Percentiles rank a stretch among this genome's conserved stretches.
phyloP scores from a whole-genome alignment of 2,329 filamentous ascomycete species.

The Bipolaris cookei region DNA sequence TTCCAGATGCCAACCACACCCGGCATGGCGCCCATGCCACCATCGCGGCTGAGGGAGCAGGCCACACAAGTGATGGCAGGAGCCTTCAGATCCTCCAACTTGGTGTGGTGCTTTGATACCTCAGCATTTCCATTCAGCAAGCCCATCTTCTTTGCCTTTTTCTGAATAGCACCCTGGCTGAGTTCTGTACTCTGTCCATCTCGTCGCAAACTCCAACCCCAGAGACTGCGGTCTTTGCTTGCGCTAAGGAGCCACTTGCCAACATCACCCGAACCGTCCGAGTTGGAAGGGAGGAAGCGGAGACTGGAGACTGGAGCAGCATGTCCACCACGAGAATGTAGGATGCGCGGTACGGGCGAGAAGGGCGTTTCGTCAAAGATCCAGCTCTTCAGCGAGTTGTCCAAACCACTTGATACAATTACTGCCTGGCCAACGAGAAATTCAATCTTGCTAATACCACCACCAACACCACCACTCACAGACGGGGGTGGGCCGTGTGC shows the following conservation, averaged over 20 bases:
- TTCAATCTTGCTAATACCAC: constrained; percentile 85
- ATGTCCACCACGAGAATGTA: constrained; percentile 88
- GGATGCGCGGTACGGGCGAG: constrained; percentile 79
- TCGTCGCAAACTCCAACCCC: constrained; percentile 93
- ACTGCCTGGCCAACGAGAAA: constrained; percentile 90
- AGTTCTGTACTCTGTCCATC: constrained; percentile 94
- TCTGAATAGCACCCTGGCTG: constrained; percentile 86
- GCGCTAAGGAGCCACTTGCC: constrained; percentile 96
- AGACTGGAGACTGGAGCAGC: constrained; percentile 83
- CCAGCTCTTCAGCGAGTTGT: constrained; percentile 95
- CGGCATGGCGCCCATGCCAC: constrained; percentile 84
- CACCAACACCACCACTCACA: constrained; percentile 61
- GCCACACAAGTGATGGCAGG: constrained; percentile 91
- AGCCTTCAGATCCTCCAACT: constrained; percentile 78
- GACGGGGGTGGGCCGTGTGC: constrained; percentile 81
- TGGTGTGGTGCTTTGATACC: constrained; percentile 66
- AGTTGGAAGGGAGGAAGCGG: constrained; percentile 83
- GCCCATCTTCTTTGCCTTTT: constrained; percentile 88
- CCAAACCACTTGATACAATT: constrained; percentile 85
- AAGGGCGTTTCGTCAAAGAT: constrained; percentile 94
- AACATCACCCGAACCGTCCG: constrained; percentile 84
- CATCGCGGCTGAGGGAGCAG: constrained; percentile 90
- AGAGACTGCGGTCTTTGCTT: constrained; percentile 86
- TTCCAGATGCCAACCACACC: constrained; percentile 84
- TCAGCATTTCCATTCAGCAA: constrained; percentile 66